phyloP scores from a whole-genome alignment of 2,329 filamentous ascomycete species.

The Geosmithia putterillii region DNA sequence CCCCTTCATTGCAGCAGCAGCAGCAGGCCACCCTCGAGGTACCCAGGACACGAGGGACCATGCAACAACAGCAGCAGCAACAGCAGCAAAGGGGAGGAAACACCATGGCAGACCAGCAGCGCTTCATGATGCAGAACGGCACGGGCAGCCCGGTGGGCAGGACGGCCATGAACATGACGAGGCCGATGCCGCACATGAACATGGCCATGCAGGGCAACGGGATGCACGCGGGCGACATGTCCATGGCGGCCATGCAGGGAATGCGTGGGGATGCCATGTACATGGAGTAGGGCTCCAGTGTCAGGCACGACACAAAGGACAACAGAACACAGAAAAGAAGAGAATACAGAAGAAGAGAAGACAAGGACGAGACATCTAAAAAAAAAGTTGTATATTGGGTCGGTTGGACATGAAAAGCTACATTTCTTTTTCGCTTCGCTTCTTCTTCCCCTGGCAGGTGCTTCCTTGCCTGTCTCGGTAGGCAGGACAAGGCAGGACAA shows the following conservation, averaged over 20 bases:
- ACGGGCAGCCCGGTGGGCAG: conserved; percentile 20
- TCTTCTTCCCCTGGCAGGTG: no score
- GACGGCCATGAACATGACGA: conserved; percentile 25
- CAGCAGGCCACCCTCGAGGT: conserved; percentile 30
- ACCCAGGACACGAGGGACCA: conserved; percentile 23
- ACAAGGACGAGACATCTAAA: no score
- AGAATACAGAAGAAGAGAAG: no score
- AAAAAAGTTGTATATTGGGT: no score
- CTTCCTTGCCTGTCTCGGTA: no score
- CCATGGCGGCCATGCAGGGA: conserved; percentile 28
- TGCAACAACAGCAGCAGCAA: conserved; percentile 16
- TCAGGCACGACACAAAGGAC: neutral
- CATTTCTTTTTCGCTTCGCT: neutral
- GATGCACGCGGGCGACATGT: conserved; percentile 30
- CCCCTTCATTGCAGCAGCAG: conserved; percentile 25
- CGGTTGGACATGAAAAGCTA: neutral
- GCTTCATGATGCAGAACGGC: conserved; percentile 30
- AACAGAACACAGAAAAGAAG: no score
- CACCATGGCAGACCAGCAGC: conserved; percentile 18
- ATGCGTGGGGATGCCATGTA: conserved; percentile 38
- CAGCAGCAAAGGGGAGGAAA: conserved; percentile 4
- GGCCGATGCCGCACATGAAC: conserved; percentile 34
- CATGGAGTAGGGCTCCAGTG: conserved; percentile 26
- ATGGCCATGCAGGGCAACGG: conserved; percentile 24
- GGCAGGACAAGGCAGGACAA: neutral